A percentile compares a stretch with the other conserved stretches of the same genome.
Conservation (phyloP, 495 filamentous ascomycete genomes). For the Staphylotrichum longicolle region DNA sequence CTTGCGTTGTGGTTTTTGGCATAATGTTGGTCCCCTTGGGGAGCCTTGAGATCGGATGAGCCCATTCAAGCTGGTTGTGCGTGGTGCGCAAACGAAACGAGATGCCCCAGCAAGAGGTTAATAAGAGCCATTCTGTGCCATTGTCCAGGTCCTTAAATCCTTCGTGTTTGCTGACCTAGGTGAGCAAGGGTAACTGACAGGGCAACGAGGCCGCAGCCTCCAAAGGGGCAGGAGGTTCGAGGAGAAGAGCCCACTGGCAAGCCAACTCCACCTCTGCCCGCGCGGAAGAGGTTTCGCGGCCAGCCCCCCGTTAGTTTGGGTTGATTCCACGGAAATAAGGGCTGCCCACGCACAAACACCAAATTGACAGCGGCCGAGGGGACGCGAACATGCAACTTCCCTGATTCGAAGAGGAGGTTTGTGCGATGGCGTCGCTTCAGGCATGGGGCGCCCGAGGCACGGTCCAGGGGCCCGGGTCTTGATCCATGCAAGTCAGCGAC, state of each 20-base stretch:
- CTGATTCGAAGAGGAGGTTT: neutral
- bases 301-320: neutral
- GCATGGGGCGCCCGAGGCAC: neutral
- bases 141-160: neutral
- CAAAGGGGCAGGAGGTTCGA: too few species aligned
- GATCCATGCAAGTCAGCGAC: conserved; percentile 10
- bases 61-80: neutral
- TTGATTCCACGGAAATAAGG: neutral
- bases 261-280: neutral
- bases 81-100: too few species aligned
- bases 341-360: neutral
- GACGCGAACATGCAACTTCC: neutral
- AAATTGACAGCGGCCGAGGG: neutral
- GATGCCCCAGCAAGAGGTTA: too few species aligned
- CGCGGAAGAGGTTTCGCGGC: neutral
- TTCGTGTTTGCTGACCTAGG: neutral
- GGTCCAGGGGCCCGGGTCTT: conserved; percentile 8
- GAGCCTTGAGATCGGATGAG: neutral
- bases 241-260: too few species aligned
- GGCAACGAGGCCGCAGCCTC: neutral
- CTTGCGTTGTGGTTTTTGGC: too few species aligned
- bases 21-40: too few species aligned
- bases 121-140: too few species aligned
- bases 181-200: neutral
- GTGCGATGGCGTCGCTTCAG: neutral